phyloP scores from a whole-genome alignment of 78 protist genomes.

The Bodo saltans region DNA sequence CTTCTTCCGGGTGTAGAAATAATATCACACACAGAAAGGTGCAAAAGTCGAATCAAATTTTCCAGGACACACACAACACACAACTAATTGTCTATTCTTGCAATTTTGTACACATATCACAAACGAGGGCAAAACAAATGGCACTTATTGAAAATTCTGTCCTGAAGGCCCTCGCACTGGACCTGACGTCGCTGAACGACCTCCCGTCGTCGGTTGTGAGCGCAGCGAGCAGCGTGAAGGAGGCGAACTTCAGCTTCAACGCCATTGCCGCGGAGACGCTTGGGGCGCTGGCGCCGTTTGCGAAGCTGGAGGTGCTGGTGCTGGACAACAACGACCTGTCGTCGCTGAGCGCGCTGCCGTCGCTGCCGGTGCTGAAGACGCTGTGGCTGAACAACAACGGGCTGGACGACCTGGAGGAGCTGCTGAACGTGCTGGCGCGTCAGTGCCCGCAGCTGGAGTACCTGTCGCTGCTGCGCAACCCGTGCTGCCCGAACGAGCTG shows the following conservation, averaged over 20 bases:
- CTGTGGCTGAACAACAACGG: constrained; percentile 35
- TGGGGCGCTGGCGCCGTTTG: background rate
- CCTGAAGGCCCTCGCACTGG: background rate
- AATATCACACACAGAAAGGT: too few relatives aligned
- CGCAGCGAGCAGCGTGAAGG: background rate
- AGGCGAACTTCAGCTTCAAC: background rate
- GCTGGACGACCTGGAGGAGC: constrained; percentile 15
- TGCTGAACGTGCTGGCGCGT: background rate
- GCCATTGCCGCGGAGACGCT: background rate
- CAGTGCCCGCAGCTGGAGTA: constrained; percentile 5
- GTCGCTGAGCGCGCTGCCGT: constrained; percentile 1
- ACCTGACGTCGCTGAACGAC: background rate
- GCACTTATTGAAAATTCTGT: too few relatives aligned
- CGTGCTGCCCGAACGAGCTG: constrained; percentile 54
- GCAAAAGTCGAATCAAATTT: too few relatives aligned
- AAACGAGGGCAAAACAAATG: too few relatives aligned
- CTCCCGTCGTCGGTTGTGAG: background rate
- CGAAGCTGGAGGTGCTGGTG: constrained; percentile 10
- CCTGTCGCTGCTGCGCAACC: constrained; percentile 54
- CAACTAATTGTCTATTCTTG: too few relatives aligned
- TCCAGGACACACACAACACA: too few relatives aligned
- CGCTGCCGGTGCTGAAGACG: constrained; percentile 22
- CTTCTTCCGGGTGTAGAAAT: too few relatives aligned
- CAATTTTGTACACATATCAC: too few relatives aligned
- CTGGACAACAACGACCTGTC: constrained; percentile 26